phyloP scores from a whole-genome alignment of 2,329 filamentous ascomycete species.

The Bertia moriformis region DNA sequence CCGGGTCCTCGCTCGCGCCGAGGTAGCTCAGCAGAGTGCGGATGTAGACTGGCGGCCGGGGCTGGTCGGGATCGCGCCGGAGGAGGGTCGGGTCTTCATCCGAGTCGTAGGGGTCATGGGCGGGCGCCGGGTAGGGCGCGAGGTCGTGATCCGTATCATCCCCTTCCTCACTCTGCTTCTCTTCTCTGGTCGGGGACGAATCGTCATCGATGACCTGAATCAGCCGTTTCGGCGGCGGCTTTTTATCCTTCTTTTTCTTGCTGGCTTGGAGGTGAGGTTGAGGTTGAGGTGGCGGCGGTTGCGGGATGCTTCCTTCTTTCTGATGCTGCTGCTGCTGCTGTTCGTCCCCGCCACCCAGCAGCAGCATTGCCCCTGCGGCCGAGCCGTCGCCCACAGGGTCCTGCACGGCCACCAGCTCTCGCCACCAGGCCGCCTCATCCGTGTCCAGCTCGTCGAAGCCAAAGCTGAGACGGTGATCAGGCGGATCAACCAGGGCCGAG shows the following conservation, averaged over 20 bases:
- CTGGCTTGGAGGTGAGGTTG: not conserved
- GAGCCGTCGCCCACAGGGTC: too few relatives aligned
- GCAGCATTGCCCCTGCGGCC: too few relatives aligned
- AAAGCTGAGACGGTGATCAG: conserved; percentile 65
- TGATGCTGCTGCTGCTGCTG: conserved; percentile 15
- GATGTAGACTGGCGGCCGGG: conserved; percentile 76
- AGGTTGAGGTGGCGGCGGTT: not conserved
- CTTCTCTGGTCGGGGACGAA: conserved; percentile 10
- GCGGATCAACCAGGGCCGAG: conserved; percentile 33
- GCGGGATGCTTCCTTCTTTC: conserved; percentile 13
- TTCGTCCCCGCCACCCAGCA: conserved; percentile 33
- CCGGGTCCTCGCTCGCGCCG: conserved; percentile 68
- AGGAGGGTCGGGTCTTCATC: conserved; percentile 85
- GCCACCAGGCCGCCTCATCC: conserved; percentile 63
- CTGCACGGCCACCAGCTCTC: too few relatives aligned
- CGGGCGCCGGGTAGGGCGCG: conserved; percentile 67
- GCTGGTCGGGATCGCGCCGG: conserved; percentile 60
- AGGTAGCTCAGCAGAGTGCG: conserved; percentile 69
- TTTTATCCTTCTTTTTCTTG: conserved; percentile 3
- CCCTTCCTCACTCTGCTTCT: conserved; percentile 10
- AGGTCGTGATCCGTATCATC: conserved; percentile 59
- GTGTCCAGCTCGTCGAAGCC: conserved; percentile 65
- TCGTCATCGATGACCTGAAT: not conserved
- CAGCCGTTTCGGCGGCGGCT: conserved; percentile 7
- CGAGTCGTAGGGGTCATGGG: conserved; percentile 78